Percentiles rank a stretch among this genome's conserved stretches.
Conservation (phyloP, 75 land plant genomes). For the Isoetes taiwanensis region DNA sequence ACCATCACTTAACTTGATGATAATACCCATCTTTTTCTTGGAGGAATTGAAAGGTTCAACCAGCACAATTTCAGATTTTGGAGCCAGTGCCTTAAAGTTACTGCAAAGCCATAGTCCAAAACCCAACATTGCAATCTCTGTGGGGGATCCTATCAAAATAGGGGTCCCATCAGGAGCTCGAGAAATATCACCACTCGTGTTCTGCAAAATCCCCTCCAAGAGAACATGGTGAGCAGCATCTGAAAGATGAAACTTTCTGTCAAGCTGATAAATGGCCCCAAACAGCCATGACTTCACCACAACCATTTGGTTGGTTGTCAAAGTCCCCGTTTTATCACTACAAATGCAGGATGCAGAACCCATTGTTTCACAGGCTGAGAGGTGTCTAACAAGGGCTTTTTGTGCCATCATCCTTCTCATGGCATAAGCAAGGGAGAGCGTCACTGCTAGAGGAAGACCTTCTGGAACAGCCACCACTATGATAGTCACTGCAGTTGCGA, state of each 20-base stretch:
- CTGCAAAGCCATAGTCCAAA: neutral
- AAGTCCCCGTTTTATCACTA: slow-evolving; percentile 3
- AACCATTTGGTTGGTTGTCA: neutral
- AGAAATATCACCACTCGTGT: neutral
- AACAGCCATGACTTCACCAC: neutral
- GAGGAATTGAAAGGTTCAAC: slow-evolving; percentile 49
- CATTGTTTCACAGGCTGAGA: slow-evolving; percentile 7
- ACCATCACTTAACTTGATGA: slow-evolving; percentile 45
- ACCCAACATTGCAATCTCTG: neutral
- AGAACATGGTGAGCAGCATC: neutral
- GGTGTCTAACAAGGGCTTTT: slow-evolving; percentile 1
- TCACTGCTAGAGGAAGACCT: slow-evolving; percentile 1
- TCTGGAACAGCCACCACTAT: slow-evolving; percentile 1
- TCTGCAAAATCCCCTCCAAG: neutral
- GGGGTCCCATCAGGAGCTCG: neutral
- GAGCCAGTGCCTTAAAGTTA: neutral
- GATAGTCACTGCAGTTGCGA: neutral
- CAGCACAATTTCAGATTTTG: too few species aligned
- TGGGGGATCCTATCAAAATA: neutral
- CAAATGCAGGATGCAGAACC: slow-evolving; percentile 3
- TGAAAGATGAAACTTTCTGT: neutral
- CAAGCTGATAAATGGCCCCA: neutral
- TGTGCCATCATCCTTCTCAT: neutral
- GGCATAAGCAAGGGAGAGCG: neutral
- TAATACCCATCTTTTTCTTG: slow-evolving; percentile 75